Evolutionary conservation across 1,139 yeast species (phyloP).

Genomic region (Saccharomyces pastorianus): DNA sequence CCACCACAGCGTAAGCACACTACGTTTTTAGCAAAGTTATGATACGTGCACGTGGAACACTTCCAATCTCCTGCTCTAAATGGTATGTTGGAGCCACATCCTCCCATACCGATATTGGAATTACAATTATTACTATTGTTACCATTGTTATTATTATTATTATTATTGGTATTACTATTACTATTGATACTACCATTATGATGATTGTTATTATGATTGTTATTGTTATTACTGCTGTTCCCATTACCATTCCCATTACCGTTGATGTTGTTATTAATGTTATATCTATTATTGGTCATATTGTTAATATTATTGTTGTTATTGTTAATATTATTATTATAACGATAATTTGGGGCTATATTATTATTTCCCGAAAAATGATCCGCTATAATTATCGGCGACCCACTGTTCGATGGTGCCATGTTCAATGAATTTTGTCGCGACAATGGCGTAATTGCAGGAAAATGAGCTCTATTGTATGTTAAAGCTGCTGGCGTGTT

Average conservation of each 20-base stretch:
- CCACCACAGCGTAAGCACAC: conserved; percentile 85
- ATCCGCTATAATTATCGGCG: background rate
- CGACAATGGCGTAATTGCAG: background rate
- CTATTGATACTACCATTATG: conserved; percentile 6
- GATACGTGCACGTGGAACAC: conserved; percentile 75
- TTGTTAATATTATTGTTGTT: conserved; percentile 4
- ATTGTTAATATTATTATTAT: conserved; percentile 5
- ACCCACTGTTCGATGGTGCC: background rate
- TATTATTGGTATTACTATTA: conserved; percentile 10
- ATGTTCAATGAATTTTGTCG: background rate
- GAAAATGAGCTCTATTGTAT: background rate
- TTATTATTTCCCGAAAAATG: background rate
- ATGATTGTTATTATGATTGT: conserved; percentile 5
- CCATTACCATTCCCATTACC: background rate
- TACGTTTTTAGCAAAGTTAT: conserved; percentile 86
- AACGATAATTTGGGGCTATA: background rate
- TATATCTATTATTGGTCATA: conserved; percentile 3
- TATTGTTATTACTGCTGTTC: conserved; percentile 5
- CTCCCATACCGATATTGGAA: conserved; percentile 12
- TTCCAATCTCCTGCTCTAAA: conserved; percentile 98
- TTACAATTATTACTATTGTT: conserved; percentile 7
- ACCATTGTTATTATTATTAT: conserved; percentile 7
- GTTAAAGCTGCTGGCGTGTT: background rate
- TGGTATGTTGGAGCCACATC: conserved; percentile 49
- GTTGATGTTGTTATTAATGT: background rate